Evolutionary conservation across 169 alveolate species (phyloP).

Genomic region (Cryptosporidium felis): DNA sequence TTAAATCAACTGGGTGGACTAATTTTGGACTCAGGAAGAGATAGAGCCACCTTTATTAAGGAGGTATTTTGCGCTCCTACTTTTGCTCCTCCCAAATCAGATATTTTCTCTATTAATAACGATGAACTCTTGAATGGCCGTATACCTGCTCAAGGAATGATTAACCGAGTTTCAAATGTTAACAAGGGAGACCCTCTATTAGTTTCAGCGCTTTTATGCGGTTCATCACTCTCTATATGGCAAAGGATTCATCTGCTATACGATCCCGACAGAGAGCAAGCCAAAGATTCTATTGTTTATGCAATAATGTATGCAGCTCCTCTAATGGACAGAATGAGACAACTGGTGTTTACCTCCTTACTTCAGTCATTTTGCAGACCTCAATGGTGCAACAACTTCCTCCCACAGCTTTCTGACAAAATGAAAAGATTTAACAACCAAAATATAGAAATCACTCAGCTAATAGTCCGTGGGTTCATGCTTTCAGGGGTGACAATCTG

Average conservation of each 20-base stretch:
- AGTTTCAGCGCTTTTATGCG: conserved; percentile 55
- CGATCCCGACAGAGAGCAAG: conserved; percentile 64
- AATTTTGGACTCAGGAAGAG: conserved; percentile 66
- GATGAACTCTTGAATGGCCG: conserved; percentile 11
- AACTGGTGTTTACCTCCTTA: conserved; percentile 43
- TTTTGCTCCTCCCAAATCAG: conserved; percentile 66
- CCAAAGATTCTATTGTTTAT: conserved; percentile 62
- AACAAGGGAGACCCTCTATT: conserved; percentile 62
- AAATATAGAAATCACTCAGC: conserved; percentile 23
- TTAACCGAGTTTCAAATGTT: conserved; percentile 19
- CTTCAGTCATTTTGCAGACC: conserved; percentile 63
- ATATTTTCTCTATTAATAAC: conserved; percentile 5
- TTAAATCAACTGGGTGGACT: conserved; percentile 50
- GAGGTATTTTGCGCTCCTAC: conserved; percentile 70
- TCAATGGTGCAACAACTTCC: conserved; percentile 25
- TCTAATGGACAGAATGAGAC: conserved; percentile 68
- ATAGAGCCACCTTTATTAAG: conserved; percentile 53
- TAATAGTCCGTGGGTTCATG: conserved; percentile 30
- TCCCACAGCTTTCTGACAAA: conserved; percentile 40
- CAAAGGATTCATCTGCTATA: conserved; percentile 60
- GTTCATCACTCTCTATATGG: conserved; percentile 65
- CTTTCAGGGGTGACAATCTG: conserved; percentile 62
- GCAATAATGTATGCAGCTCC: conserved; percentile 66
- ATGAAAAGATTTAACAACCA: conserved; percentile 57
- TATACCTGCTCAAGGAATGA: not conserved